Evolutionary conservation across 306 rosid genomes (phyloP), one percentile per base, ranked within the genome.

Genomic region (Vicia faba): DNA sequence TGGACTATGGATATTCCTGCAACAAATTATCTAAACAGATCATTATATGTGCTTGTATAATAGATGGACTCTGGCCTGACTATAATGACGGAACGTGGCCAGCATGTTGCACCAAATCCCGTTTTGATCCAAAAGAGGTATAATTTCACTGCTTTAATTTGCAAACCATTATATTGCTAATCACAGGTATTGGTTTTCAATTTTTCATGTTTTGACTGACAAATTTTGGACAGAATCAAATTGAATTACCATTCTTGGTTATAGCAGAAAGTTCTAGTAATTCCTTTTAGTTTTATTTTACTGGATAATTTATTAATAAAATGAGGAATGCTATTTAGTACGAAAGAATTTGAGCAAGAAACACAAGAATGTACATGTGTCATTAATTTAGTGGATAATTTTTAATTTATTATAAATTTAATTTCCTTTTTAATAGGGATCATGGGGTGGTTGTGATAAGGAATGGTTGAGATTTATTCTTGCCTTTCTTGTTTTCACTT

Each of bases 1-100:
- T 61, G 51, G 35, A 69, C 50, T 57, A 15, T 60, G 54, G 33
- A 61, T 35, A 44, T 55, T 39, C 43, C 28, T 70, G 11, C 19
- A 11, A 64, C 31, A 50, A 29, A 58, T 20, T 26, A 40, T 48
- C 15, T 60, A 64, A 19, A 69, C 66, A n/a, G 12, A 29, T 15
- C 31, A 31, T 25, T 36, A 49, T 73, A 3, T 20, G 29, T 71
- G 31, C 33, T 82, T 75, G 62, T 35, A 20, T 85, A 59, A 70
- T 71, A 90, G 97, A 95, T 88, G 99, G 99, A 49, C 88, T 90
- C 48, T 95, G 99, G 97, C 89, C 99, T 8, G 91, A 95, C 65
- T 95, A 95, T 77, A 88, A 90, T 75, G 99, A 95, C 80, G 97
- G 97, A 82, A 82, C 83, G 40, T 95, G 97, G 97, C 99, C 99